Evolutionary conservation across 2,329 filamentous ascomycete genomes (phyloP).

Genomic region (Xylariaceae sp.): DNA sequence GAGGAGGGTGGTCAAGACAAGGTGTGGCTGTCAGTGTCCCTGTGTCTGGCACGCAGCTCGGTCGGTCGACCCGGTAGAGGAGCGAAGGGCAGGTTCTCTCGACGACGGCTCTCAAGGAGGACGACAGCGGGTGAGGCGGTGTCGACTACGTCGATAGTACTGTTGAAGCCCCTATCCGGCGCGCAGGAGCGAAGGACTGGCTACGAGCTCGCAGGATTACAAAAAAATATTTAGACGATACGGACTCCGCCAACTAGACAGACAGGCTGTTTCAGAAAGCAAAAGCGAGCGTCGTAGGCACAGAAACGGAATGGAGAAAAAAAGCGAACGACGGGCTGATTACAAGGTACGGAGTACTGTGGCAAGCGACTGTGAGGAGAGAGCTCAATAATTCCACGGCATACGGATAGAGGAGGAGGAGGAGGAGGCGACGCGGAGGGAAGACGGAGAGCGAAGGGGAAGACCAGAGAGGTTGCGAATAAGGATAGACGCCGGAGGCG

Average conservation of each 20-base stretch:
- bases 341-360: background rate
- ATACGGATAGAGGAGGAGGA: background rate
- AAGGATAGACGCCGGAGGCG: background rate
- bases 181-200: too few species aligned
- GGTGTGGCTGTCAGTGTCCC: too few species aligned
- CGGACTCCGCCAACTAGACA: constrained; percentile 12
- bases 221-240: too few species aligned
- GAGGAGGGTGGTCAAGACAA: too few species aligned
- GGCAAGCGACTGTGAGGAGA: background rate
- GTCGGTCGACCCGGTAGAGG: constrained; percentile 8
- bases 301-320: constrained; percentile 9
- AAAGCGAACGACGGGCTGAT: constrained; percentile 21
- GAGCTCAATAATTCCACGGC: background rate
- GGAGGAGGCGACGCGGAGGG: constrained; percentile 1
- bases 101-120: too few species aligned
- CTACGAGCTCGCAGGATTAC: too few species aligned
- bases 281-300: constrained; percentile 17
- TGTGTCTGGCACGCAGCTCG: constrained; percentile 3
- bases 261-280: constrained; percentile 9
- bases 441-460: background rate
- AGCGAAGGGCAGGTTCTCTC: constrained; percentile 5
- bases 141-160: too few species aligned
- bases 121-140: too few species aligned
- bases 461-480: background rate
- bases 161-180: too few species aligned